Evolutionary conservation across 257 asterid genomes (phyloP).

Genomic region (Nicotiana tabacum): DNA sequence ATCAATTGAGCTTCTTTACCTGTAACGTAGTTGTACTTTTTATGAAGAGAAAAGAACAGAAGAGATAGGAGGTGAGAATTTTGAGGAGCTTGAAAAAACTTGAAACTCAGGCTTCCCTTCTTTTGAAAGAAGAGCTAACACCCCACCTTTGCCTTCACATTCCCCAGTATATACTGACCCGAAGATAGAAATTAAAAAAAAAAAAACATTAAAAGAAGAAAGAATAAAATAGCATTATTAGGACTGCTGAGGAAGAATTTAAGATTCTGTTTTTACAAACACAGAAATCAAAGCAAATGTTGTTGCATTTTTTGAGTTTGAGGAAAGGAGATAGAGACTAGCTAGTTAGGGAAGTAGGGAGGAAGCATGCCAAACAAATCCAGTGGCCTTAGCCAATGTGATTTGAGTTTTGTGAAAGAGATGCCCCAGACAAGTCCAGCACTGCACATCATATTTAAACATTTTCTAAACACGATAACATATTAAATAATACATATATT

Average conservation of each 20-base stretch:
- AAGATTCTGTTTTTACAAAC: constrained; percentile 30
- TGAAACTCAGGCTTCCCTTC: not conserved
- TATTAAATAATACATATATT: not conserved
- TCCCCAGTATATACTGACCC: constrained; percentile 4
- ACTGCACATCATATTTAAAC: constrained; percentile 14
- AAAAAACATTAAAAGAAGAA: not conserved
- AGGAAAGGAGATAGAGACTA: constrained; percentile 27
- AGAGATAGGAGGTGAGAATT: not conserved
- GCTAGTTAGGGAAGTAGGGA: not conserved
- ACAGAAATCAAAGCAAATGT: constrained; percentile 67
- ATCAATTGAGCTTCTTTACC: not conserved
- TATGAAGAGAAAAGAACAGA: not conserved
- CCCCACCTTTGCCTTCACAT: not conserved
- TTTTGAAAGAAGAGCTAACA: not conserved
- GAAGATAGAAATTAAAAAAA: not conserved
- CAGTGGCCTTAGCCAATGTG: constrained; percentile 51
- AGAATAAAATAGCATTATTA: constrained; percentile 14
- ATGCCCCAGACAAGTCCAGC: constrained; percentile 71
- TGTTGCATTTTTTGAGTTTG: constrained; percentile 26
- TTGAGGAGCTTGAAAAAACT: not conserved
- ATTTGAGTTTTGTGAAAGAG: constrained; percentile 50
- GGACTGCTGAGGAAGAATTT: constrained; percentile 30
- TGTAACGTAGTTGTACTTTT: not conserved
- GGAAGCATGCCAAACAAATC: constrained; percentile 78
- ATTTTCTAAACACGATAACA: constrained; percentile 11